Evolutionary conservation across 768 basidiomycete species (phyloP).

Genomic region (Ramaria sp.): DNA sequence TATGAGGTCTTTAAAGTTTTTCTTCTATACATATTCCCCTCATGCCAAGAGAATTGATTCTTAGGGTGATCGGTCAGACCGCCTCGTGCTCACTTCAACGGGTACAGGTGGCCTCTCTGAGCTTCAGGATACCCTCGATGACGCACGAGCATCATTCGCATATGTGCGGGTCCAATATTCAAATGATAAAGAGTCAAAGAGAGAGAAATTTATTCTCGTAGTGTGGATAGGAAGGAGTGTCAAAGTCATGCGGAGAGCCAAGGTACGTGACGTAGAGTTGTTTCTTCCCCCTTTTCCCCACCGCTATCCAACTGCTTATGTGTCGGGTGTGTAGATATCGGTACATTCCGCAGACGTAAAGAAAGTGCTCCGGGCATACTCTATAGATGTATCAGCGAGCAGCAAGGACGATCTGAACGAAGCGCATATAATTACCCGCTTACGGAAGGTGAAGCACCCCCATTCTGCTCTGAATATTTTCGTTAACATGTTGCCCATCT

Average conservation of each 20-base stretch:
- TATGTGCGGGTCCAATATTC: constrained; percentile 78
- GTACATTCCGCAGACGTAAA: constrained; percentile 89
- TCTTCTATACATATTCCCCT: neutral
- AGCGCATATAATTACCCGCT: constrained; percentile 69
- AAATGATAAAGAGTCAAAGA: constrained; percentile 75
- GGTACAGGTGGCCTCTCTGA: constrained; percentile 74
- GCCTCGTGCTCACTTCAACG: constrained; percentile 62
- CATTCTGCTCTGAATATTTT: neutral
- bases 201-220: constrained; percentile 85
- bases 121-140: constrained; percentile 59
- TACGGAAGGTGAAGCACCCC: constrained; percentile 58
- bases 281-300: too few relatives aligned
- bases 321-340: constrained; percentile 53
- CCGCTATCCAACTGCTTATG: neutral
- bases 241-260: constrained; percentile 88
- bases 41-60: neutral
- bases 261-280: constrained; percentile 36
- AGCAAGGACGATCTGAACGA: constrained; percentile 80
- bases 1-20: constrained; percentile 48
- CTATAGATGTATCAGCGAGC: constrained; percentile 80
- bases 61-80: constrained; percentile 70
- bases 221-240: constrained; percentile 74
- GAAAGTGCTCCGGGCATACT: constrained; percentile 56
- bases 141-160: constrained; percentile 69
- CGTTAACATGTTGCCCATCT: constrained; percentile 14